phyloP scores from a whole-genome alignment of 228 moss, liverwort and hornwort genomes.

The Sphagnum fallax region DNA sequence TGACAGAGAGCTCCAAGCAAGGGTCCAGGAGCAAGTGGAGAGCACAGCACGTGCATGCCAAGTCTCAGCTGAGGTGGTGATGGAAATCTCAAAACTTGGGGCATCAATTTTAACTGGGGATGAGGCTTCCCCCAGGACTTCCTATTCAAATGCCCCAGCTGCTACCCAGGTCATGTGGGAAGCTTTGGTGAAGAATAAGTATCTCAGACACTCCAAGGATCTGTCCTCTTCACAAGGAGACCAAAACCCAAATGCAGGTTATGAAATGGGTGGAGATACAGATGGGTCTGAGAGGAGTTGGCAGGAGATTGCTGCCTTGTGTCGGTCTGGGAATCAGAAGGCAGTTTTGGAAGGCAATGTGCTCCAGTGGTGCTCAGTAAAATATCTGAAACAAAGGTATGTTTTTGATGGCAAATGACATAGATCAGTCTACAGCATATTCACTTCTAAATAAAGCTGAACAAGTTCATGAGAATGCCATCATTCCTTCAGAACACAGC shows the following conservation, averaged over 20 bases:
- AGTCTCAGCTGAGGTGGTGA: conserved; percentile 22
- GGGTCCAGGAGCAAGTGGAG: conserved; percentile 30
- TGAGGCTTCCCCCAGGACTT: neutral
- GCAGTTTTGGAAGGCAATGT: conserved; percentile 28
- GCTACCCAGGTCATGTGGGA: neutral
- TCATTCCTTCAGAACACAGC: no score
- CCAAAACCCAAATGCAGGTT: neutral
- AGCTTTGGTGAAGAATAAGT: no score
- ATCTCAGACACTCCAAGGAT: neutral
- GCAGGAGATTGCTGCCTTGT: conserved; percentile 12
- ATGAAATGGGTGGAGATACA: conserved; percentile 18
- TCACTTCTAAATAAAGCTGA: neutral
- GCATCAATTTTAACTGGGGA: conserved; percentile 10
- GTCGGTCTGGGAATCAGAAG: conserved; percentile 12
- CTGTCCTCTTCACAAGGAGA: neutral
- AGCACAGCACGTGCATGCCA: conserved; percentile 28
- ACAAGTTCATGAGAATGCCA: neutral
- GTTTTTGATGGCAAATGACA: neutral
- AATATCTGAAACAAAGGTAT: conserved; percentile 35
- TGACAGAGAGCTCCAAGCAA: conserved; percentile 9
- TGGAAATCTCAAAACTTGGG: conserved; percentile 19
- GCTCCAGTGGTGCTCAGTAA: conserved; percentile 54
- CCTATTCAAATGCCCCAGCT: neutral
- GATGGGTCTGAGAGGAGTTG: conserved; percentile 34
- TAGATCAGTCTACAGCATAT: neutral